A percentile compares a stretch with the other conserved stretches of the same genome.
Conservation (phyloP, 345 rosid species). For the Dimocarpus longan region DNA sequence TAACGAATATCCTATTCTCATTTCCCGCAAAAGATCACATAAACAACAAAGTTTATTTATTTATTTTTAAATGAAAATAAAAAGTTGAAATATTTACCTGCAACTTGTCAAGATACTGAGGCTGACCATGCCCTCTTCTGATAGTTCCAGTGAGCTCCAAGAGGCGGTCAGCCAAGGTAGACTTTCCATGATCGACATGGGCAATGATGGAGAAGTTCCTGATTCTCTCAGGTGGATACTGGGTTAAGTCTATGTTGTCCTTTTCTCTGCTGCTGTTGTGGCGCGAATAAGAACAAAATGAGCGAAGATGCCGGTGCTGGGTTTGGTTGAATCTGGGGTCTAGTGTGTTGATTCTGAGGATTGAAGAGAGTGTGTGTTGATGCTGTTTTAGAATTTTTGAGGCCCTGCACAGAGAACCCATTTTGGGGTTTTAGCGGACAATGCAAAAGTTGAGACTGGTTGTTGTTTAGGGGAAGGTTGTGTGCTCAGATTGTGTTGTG, state of each 20-base stretch:
- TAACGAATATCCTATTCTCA: background rate
- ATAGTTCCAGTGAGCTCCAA: constrained; percentile 97
- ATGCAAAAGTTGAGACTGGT: background rate
- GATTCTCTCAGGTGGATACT: constrained; percentile 74
- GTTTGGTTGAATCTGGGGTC: background rate
- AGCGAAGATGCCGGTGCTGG: constrained; percentile 19
- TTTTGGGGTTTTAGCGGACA: constrained; percentile 40
- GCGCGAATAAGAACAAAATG: constrained; percentile 63
- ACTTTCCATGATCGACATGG: constrained; percentile 94
- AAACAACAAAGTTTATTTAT: background rate
- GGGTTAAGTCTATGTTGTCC: constrained; percentile 56
- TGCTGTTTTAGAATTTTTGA: constrained; percentile 52
- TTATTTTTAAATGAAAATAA: background rate
- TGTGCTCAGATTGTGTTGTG: background rate
- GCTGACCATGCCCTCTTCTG: constrained; percentile 92
- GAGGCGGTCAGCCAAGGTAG: constrained; percentile 94
- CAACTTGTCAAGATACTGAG: constrained; percentile 94
- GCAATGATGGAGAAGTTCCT: constrained; percentile 96
- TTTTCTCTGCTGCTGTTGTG: constrained; percentile 39
- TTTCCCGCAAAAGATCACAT: background rate
- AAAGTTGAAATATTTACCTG: constrained; percentile 44
- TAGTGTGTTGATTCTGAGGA: background rate
- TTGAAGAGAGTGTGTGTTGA: constrained; percentile 28
- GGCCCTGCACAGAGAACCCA: constrained; percentile 61
- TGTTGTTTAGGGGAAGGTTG: background rate